Percentiles rank a stretch among this genome's conserved stretches.
phyloP scores from a whole-genome alignment of 148 eudicot species.

The Rhododendron williamsianum region DNA sequence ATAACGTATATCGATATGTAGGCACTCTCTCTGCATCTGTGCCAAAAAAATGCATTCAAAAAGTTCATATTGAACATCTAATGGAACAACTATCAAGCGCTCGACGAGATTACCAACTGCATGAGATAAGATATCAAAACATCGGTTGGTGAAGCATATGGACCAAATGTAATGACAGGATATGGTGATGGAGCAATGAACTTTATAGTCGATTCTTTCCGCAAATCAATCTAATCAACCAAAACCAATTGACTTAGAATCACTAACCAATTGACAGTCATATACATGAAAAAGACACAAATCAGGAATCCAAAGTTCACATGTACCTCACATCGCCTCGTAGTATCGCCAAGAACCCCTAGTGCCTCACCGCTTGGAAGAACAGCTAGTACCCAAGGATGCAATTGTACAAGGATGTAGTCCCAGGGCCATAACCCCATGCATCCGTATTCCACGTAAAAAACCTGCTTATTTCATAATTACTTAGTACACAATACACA shows the following conservation, averaged over 20 bases:
- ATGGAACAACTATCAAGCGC: not conserved
- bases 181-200: constrained; percentile 50
- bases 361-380: too few relatives aligned
- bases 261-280: not conserved
- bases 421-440: too few relatives aligned
- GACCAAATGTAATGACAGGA: constrained; percentile 87
- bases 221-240: constrained; percentile 71
- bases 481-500: too few relatives aligned
- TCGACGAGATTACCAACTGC: constrained; percentile 64
- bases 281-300: not conserved
- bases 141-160: constrained; percentile 76
- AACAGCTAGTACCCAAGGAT: too few relatives aligned
- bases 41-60: not conserved
- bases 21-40: not conserved
- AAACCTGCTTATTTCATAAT: too few relatives aligned
- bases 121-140: constrained; percentile 71
- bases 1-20: not conserved
- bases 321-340: constrained; percentile 85
- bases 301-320: not conserved
- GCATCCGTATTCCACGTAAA: too few relatives aligned
- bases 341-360: constrained; percentile 42
- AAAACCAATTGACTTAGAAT: not conserved
- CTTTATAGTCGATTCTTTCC: constrained; percentile 59
- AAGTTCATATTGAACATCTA: not conserved
- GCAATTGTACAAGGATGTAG: too few relatives aligned